Base-by-base conservation (phyloP, 306 rosid genomes). In the Senna siamea region DNA sequence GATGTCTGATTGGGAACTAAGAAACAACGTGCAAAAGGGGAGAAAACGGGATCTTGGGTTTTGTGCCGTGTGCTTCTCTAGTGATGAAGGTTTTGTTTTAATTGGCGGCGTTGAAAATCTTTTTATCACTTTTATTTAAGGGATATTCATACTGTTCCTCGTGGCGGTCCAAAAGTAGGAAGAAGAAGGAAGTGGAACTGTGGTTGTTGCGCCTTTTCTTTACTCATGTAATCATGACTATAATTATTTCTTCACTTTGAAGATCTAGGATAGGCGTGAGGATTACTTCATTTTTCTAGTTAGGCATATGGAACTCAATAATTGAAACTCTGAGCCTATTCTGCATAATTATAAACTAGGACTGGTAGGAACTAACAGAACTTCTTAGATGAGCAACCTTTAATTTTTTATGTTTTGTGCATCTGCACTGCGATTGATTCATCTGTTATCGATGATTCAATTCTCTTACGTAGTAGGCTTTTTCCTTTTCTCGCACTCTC, bases 31-130 rank as follows among this genome's bases (percentile, higher is more conserved):
- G 50, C 23, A 2, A 44, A 46, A 1, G 77, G 12, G 3, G 30
- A 19, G 54, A 35, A 22, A 51, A 14, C 37, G 77, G 75, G 69
- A 76, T 61, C 65, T 76, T 46, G 76, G 67, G 70, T 26, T 75
- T 26, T 18, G 67, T 53, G 68, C 55, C n/a, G n/a, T n/a, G n/a
- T n/a, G n/a, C n/a, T n/a, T 60, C 40, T 18, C 9, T 17, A 51
- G 38, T 19, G 30, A 34, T 76, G 62, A 41, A 53, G 55, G 34
- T 68, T 17, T 30, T 19, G 13, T 57, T 53, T 18, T 44, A 32
- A 35, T 69, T 69, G 70, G 38, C 47, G 56, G 34, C 18, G 53
- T 60, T 54, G 64, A 69, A 69, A 22, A 9, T 41, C 23, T 75
- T 37, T 28, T 28, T 1, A 20, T 77, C 3, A 11, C 71, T 61